Conservation (phyloP, 192 early-diverging fungal species). For the Coemansia sp. region DNA sequence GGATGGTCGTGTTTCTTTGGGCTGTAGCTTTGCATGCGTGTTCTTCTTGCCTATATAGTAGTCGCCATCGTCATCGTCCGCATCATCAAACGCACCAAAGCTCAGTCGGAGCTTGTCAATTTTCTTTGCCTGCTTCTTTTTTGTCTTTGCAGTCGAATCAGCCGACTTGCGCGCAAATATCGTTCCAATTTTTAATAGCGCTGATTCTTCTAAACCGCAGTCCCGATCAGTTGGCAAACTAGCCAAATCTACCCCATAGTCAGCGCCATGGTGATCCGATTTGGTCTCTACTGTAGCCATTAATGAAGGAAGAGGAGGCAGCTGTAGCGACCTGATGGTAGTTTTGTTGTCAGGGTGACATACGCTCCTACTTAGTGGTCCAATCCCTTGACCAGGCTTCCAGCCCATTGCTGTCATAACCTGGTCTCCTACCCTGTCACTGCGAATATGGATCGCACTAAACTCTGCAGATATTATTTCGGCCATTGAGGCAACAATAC, state of each 20-base stretch:
- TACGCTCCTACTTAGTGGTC: conserved; percentile 52
- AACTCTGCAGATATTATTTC: background rate
- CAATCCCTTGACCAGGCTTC: conserved; percentile 84
- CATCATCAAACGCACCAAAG: conserved; percentile 25
- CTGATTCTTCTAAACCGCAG: background rate
- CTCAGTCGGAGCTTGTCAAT: conserved; percentile 23
- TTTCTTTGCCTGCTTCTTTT: conserved; percentile 7
- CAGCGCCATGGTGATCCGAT: conserved; percentile 20
- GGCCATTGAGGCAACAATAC: background rate
- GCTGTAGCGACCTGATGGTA: no score
- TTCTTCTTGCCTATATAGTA: no score
- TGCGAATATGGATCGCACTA: no score
- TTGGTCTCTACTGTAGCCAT: background rate
- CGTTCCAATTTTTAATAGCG: conserved; percentile 17
- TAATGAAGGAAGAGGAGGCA: no score
- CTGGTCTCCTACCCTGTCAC: conserved; percentile 51
- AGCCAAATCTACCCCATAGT: conserved; percentile 22
- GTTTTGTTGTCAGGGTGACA: background rate
- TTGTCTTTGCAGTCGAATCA: background rate
- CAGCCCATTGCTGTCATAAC: conserved; percentile 84
- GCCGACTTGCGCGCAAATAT: conserved; percentile 19
- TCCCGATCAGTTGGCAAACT: background rate
- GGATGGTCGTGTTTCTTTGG: background rate
- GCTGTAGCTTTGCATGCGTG: background rate
- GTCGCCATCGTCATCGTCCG: conserved; percentile 7